Conservation (phyloP, 352 stramenopile genomes). For the Pythium aquatile region DNA sequence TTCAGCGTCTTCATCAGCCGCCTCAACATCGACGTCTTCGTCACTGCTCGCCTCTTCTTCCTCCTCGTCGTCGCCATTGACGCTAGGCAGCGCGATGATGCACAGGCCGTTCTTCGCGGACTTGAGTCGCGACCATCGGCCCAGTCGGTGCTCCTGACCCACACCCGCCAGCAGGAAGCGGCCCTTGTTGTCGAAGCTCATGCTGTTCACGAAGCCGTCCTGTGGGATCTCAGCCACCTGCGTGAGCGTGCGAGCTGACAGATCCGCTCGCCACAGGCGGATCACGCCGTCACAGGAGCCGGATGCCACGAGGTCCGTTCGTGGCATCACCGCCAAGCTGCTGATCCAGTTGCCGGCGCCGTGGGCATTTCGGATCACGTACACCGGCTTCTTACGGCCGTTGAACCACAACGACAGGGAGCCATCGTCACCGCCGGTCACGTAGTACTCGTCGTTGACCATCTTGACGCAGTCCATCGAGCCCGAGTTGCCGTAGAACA, state of each 20-base stretch:
- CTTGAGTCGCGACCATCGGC: slow-evolving; percentile 89
- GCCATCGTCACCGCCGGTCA: slow-evolving; percentile 90
- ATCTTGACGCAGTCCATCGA: slow-evolving; percentile 92
- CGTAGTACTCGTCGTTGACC: slow-evolving; percentile 91
- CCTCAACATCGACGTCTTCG: slow-evolving; percentile 26
- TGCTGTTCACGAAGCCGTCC: slow-evolving; percentile 65
- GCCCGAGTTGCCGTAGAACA: slow-evolving; percentile 90
- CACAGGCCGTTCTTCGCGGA: slow-evolving; percentile 88
- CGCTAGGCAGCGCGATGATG: slow-evolving; percentile 80
- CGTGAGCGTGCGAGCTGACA: slow-evolving; percentile 61
- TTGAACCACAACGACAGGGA: slow-evolving; percentile 92
- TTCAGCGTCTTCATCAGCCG: slow-evolving; percentile 23
- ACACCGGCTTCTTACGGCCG: slow-evolving; percentile 92
- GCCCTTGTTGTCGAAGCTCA: slow-evolving; percentile 76
- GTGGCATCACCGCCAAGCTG: slow-evolving; percentile 85
- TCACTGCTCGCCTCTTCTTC: slow-evolving; percentile 17
- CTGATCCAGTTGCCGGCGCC: slow-evolving; percentile 88
- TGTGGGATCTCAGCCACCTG: slow-evolving; percentile 75
- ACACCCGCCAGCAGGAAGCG: slow-evolving; percentile 89
- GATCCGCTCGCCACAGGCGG: slow-evolving; percentile 88
- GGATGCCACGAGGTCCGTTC: slow-evolving; percentile 90
- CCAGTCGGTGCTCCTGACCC: slow-evolving; percentile 92
- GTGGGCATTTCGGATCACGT: slow-evolving; percentile 82
- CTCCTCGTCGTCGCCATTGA: slow-evolving; percentile 37
- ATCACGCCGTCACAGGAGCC: slow-evolving; percentile 91